phyloP scores from a whole-genome alignment of 2,329 filamentous ascomycete species.

The Sporothrix variecibatus region DNA sequence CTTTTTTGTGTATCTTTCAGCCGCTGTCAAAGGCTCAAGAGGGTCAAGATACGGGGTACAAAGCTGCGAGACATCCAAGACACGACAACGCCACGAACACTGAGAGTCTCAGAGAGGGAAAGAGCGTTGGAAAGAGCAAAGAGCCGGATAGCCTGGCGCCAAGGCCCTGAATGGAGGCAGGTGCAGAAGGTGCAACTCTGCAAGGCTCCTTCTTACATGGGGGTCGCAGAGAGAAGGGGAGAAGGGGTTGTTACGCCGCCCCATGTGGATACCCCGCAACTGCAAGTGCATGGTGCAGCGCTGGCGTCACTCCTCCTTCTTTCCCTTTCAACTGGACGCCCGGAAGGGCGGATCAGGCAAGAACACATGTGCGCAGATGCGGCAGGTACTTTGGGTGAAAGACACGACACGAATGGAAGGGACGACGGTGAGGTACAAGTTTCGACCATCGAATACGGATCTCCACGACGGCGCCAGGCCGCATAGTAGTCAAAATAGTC shows the following conservation, averaged over 20 bases:
- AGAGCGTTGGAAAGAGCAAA: neutral
- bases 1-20: neutral
- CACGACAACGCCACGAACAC: neutral
- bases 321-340: neutral
- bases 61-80: neutral
- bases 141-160: constrained; percentile 14
- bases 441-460: neutral
- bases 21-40: neutral
- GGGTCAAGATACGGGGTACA: neutral
- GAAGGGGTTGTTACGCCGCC: neutral
- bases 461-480: neutral
- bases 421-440: neutral
- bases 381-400: neutral
- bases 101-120: neutral
- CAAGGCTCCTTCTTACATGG: constrained; percentile 22
- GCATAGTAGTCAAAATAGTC: neutral
- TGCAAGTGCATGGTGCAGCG: neutral
- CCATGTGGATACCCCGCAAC: constrained; percentile 18
- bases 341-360: constrained; percentile 1
- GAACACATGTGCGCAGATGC: neutral
- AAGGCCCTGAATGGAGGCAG: constrained; percentile 17
- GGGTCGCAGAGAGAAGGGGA: neutral
- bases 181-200: constrained; percentile 23
- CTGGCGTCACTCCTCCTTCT: constrained; percentile 23
- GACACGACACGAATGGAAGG: neutral